Evolutionary conservation across 2,329 filamentous ascomycete species (phyloP).

Genomic region (Pseudogymnoascus sp.): DNA sequence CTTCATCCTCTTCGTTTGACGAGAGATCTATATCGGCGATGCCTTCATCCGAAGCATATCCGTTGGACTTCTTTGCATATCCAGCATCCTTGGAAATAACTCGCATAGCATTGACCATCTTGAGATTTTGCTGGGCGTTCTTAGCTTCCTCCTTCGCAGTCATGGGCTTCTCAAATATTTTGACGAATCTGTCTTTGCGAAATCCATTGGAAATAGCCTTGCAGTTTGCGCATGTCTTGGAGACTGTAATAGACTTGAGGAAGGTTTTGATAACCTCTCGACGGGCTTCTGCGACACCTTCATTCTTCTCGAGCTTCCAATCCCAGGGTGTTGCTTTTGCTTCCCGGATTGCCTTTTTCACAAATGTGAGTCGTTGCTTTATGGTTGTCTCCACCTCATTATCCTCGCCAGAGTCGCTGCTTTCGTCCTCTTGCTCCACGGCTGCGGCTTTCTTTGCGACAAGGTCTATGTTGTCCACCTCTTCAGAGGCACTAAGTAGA

Average conservation of each 20-base stretch:
- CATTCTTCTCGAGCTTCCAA: slow-evolving; percentile 58
- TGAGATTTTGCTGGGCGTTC: slow-evolving; percentile 65
- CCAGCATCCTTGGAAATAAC: slow-evolving; percentile 33
- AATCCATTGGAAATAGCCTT: slow-evolving; percentile 70
- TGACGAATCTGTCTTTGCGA: slow-evolving; percentile 84
- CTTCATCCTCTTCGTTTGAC: slow-evolving; percentile 39
- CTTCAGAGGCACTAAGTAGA: slow-evolving; percentile 59
- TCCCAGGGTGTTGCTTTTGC: slow-evolving; percentile 37
- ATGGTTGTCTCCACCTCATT: slow-evolving; percentile 42
- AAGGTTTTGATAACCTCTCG: slow-evolving; percentile 75
- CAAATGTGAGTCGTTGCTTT: slow-evolving; percentile 56
- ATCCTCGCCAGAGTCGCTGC: slow-evolving; percentile 27
- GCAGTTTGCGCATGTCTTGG: slow-evolving; percentile 61
- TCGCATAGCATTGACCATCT: slow-evolving; percentile 28
- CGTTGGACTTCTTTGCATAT: slow-evolving; percentile 33
- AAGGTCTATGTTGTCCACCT: slow-evolving; percentile 35
- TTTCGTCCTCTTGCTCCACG: slow-evolving; percentile 18
- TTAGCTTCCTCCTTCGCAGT: slow-evolving; percentile 66
- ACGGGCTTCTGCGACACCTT: slow-evolving; percentile 71
- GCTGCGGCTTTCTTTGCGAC: slow-evolving; percentile 16
- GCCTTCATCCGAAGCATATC: slow-evolving; percentile 54
- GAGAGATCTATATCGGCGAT: slow-evolving; percentile 58
- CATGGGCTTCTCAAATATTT: slow-evolving; percentile 83
- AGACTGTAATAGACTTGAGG: slow-evolving; percentile 61
- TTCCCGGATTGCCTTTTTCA: slow-evolving; percentile 63